Conservation (phyloP, 257 asterid species). For the Linderniella brevidens region DNA sequence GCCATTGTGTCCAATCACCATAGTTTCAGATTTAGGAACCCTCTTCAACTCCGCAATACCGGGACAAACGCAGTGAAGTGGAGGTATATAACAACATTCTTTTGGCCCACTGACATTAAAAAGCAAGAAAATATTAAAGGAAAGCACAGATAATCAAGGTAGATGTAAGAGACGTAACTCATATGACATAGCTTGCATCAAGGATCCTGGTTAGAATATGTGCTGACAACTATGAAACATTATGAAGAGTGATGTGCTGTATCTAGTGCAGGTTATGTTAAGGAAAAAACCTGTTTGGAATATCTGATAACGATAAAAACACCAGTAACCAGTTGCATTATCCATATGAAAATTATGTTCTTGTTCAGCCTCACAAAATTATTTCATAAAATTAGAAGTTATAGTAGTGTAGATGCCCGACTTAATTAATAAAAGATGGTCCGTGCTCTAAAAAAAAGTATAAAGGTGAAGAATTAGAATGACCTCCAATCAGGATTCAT, state of each 20-base stretch:
- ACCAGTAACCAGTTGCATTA: too few species aligned
- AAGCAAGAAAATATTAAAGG: conserved; percentile 15
- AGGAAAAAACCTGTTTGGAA: too few species aligned
- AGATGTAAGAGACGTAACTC: conserved; percentile 3
- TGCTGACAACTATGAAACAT: too few species aligned
- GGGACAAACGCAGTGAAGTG: conserved; percentile 42
- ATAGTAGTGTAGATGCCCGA: conserved; percentile 7
- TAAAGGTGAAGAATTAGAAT: conserved; percentile 13
- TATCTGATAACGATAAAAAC: too few species aligned
- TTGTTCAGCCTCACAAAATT: conserved; percentile 3
- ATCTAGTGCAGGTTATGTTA: too few species aligned
- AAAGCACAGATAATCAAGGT: conserved; percentile 1
- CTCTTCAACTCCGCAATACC: conserved; percentile 50
- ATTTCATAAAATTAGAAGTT: too few species aligned
- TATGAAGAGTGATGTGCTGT: too few species aligned
- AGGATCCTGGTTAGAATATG: background rate
- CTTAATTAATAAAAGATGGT: conserved; percentile 5
- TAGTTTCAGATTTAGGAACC: conserved; percentile 40
- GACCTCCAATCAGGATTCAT: conserved; percentile 91
- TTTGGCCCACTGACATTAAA: conserved; percentile 38
- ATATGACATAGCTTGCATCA: background rate
- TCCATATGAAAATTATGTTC: too few species aligned
- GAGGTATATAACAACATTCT: conserved; percentile 44
- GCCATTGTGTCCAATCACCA: conserved; percentile 82
- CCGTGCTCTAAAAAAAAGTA: conserved; percentile 5